Evolutionary conservation across 106 monocot species (phyloP), one percentile per base, ranked within the genome.

Genomic region (Cymbidium sinense): DNA sequence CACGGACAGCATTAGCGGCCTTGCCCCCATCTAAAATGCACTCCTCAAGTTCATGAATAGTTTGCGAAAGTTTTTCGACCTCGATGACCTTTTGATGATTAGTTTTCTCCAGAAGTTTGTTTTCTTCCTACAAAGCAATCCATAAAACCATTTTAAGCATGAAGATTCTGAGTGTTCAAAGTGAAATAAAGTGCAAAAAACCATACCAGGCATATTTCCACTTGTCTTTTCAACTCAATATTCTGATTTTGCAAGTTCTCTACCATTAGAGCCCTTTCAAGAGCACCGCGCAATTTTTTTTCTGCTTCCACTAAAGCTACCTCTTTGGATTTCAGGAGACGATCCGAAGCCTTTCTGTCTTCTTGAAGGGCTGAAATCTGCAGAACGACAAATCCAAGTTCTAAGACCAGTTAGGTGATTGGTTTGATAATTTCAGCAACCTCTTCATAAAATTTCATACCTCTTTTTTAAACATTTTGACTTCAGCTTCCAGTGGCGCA

Each of bases 41-140:
- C 73, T 93, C 93, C 78, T 93, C 89, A 34, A 93, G 89, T 34
- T 89, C 87, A 7, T 27, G 9, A 41, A 92, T 83, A 25, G 89
- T 89, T 43, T 84, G 83, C 35, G 73, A 74, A 34, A 92, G 78
- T 54, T 80, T 89, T 50, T 92, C 85, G 50, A 89, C 82, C 81
- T 92, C 92, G 19, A 74, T 17, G 67, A 82, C 76, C 77, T 89
- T 89, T 73, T 86, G 87, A 11, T 87, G 76, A 70, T 86, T 84
- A n/a, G 76, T 74, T 78, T 83, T 93, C 77, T 93, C 87, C 30
- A 86, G 64, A 2, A 89, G 31, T 36, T 73, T 87, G 44, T 93
- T 93, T 76, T 93, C 93, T 39, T 93, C 93, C 93, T 93, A 83
- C 67, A 64, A n/a, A 64, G n/a, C 31, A 6, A 69, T 19, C 1